Evolutionary conservation across 176 grass and related monocot species (phyloP).

Genomic region (Eleusine coracana): DNA sequence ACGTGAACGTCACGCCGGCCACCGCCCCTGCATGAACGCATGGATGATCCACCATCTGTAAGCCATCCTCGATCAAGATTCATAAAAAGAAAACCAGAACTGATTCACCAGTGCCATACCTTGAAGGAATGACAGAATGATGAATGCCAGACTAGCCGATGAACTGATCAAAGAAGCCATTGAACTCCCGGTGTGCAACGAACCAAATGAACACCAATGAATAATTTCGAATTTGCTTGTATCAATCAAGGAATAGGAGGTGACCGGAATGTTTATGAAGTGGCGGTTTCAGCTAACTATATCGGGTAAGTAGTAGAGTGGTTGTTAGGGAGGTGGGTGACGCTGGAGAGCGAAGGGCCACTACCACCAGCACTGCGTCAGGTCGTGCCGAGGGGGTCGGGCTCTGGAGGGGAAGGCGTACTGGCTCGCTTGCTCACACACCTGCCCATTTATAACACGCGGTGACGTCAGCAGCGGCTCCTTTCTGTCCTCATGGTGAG

Average conservation of each 20-base stretch:
- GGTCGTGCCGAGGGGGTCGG: slow-evolving; percentile 4
- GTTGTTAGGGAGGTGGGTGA: slow-evolving; percentile 1
- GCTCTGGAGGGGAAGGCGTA: not conserved
- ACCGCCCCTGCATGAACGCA: slow-evolving; percentile 33
- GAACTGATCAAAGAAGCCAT: slow-evolving; percentile 46
- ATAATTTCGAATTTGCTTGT: not conserved
- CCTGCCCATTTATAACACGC: slow-evolving; percentile 36
- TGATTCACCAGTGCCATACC: slow-evolving; percentile 40
- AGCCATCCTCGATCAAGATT: not conserved
- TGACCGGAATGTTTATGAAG: slow-evolving; percentile 21
- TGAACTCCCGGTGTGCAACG: not conserved
- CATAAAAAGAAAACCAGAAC: not conserved
- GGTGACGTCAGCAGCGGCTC: slow-evolving; percentile 23
- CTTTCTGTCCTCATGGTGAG: not conserved
- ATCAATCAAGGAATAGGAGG: not conserved
- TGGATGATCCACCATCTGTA: not conserved
- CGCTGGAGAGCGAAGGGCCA: not conserved
- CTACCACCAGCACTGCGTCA: not conserved
- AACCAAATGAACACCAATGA: not conserved
- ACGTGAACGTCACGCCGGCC: slow-evolving; percentile 68
- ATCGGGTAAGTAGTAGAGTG: slow-evolving; percentile 10
- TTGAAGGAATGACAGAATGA: slow-evolving; percentile 29
- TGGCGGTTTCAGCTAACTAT: not conserved
- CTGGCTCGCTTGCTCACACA: slow-evolving; percentile 5
- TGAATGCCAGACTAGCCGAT: not conserved